phyloP scores from a whole-genome alignment of 768 basidiomycete species.

The Boletus bicolor region DNA sequence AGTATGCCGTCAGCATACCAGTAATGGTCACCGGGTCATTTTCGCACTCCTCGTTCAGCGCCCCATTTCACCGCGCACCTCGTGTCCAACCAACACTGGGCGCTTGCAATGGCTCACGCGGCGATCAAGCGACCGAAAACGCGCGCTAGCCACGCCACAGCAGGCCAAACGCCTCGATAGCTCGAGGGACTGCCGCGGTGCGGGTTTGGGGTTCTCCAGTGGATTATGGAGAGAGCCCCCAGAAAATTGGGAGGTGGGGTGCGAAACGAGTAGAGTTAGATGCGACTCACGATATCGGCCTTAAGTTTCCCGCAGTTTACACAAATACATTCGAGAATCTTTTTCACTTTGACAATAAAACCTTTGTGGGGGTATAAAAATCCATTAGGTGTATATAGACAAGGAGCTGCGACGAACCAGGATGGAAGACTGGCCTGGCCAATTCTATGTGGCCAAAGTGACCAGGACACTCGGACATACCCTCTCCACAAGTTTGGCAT shows the following conservation, averaged over 20 bases:
- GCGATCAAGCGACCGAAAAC: conserved; percentile 95
- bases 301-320: conserved; percentile 98
- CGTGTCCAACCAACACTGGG: conserved; percentile 81
- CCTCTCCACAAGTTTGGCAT: conserved; percentile 99
- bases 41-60: conserved; percentile 96
- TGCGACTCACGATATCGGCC: conserved; percentile 91
- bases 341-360: conserved; percentile 98
- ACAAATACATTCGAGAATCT: conserved; percentile 98
- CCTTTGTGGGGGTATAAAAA: conserved; percentile 41
- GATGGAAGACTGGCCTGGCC: conserved; percentile 95
- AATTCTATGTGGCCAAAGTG: conserved; percentile 99
- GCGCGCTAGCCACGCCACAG: conserved; percentile 73
- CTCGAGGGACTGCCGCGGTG: conserved; percentile 71
- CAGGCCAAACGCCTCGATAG: conserved; percentile 81
- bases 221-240: conserved; percentile 92
- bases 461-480: conserved; percentile 99
- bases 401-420: conserved; percentile 54
- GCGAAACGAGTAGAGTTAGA: conserved; percentile 87
- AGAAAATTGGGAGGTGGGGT: conserved; percentile 94
- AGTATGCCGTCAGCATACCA: conserved; percentile 27
- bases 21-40: conserved; percentile 29
- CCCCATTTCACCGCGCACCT: conserved; percentile 95
- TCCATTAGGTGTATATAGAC: not conserved
- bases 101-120: conserved; percentile 67
- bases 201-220: conserved; percentile 94